Evolutionary conservation across 495 filamentous ascomycete genomes (phyloP).

Genomic region (Aspergillus campestris): DNA sequence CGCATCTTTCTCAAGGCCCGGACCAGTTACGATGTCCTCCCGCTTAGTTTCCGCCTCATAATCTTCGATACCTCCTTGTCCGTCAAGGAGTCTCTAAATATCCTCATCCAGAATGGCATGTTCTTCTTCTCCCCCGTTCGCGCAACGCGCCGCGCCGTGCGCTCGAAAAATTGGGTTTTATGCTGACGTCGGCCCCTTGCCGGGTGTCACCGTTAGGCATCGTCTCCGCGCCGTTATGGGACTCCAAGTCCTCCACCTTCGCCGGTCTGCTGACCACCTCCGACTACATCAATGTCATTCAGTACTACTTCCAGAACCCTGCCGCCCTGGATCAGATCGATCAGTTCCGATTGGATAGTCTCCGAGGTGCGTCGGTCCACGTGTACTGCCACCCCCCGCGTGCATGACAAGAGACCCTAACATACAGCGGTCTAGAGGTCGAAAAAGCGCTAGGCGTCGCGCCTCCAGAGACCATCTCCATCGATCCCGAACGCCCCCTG

Average conservation of each 20-base stretch:
- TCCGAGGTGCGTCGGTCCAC: constrained; percentile 56
- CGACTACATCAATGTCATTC: constrained; percentile 97
- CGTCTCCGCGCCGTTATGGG: constrained; percentile 96
- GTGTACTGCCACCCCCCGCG: neutral
- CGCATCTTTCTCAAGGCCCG: constrained; percentile 95
- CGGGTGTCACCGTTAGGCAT: constrained; percentile 56
- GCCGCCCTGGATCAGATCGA: constrained; percentile 82
- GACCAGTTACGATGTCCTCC: constrained; percentile 96
- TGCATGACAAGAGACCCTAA: constrained; percentile 11
- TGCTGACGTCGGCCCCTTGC: constrained; percentile 14
- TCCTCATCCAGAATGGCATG: constrained; percentile 93
- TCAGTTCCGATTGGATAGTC: constrained; percentile 86
- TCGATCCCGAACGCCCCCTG: constrained; percentile 78
- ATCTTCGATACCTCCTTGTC: constrained; percentile 90
- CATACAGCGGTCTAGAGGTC: constrained; percentile 55
- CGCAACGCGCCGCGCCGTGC: neutral
- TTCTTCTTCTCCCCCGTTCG: constrained; percentile 4
- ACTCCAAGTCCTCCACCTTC: constrained; percentile 87
- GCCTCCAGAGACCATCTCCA: constrained; percentile 91
- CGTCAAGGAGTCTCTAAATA: constrained; percentile 94
- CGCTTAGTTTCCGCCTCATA: constrained; percentile 94
- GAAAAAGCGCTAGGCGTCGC: constrained; percentile 86
- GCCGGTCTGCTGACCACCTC: constrained; percentile 90
- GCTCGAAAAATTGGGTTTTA: constrained; percentile 1
- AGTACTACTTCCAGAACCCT: constrained; percentile 99